Percentiles rank a stretch among this genome's conserved stretches.
Evolutionary conservation across 257 asterid species (phyloP).

Genomic region (Mentha longifolia): DNA sequence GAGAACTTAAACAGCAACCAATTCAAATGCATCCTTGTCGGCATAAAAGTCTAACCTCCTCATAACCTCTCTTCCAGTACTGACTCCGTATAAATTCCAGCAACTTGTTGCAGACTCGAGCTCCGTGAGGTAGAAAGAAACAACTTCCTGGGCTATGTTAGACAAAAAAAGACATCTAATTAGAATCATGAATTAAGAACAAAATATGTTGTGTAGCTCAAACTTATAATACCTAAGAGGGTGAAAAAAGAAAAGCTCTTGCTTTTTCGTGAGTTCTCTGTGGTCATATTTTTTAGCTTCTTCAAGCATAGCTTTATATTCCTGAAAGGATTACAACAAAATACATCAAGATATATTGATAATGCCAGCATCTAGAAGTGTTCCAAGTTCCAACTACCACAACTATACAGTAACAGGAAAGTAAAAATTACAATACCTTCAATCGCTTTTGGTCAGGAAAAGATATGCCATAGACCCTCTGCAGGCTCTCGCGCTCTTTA

Average conservation of each 20-base stretch:
- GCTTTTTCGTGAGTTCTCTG: slow-evolving; percentile 94
- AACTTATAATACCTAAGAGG: slow-evolving; percentile 77
- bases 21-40: slow-evolving; percentile 12
- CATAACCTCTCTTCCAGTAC: slow-evolving; percentile 95
- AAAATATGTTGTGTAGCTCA: slow-evolving; percentile 6
- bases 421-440: slow-evolving; percentile 56
- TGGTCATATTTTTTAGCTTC: slow-evolving; percentile 99
- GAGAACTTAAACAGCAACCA: slow-evolving; percentile 18
- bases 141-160: slow-evolving; percentile 93
- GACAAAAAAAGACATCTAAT: slow-evolving; percentile 25
- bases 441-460: slow-evolving; percentile 86
- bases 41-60: slow-evolving; percentile 64
- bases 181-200: slow-evolving; percentile 27
- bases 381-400: slow-evolving; percentile 18
- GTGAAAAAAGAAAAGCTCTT: slow-evolving; percentile 98
- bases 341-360: slow-evolving; percentile 30
- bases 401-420: slow-evolving; percentile 11
- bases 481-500: slow-evolving; percentile 96
- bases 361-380: slow-evolving; percentile 11
- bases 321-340: slow-evolving; percentile 56
- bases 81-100: slow-evolving; percentile 73
- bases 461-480: slow-evolving; percentile 98
- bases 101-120: slow-evolving; percentile 90
- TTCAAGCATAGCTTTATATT: slow-evolving; percentile 80
- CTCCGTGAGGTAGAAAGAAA: slow-evolving; percentile 94